Evolutionary conservation across 78 protist species (phyloP).

Genomic region (Dictyostelium capitatum): DNA sequence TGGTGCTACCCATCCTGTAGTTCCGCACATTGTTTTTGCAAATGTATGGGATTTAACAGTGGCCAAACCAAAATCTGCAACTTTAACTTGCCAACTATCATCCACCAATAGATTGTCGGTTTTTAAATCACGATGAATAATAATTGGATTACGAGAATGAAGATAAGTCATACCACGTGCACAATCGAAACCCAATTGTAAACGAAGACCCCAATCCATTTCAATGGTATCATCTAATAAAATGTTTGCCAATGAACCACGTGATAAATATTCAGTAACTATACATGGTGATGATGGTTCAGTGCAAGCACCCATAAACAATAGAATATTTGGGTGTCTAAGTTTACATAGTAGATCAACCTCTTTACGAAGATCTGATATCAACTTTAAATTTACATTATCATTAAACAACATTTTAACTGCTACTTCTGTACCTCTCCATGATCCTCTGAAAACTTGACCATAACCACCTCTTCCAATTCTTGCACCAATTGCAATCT

Average conservation of each 20-base stretch:
- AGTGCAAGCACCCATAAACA: conserved; percentile 89
- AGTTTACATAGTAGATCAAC: conserved; percentile 69
- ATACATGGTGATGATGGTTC: conserved; percentile 79
- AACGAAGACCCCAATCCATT: conserved; percentile 76
- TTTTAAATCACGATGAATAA: conserved; percentile 92
- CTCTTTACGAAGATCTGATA: conserved; percentile 66
- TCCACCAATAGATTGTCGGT: conserved; percentile 83
- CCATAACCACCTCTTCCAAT: conserved; percentile 79
- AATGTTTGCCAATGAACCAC: conserved; percentile 73
- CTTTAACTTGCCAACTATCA: conserved; percentile 72
- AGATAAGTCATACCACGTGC: conserved; percentile 91
- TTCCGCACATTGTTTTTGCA: conserved; percentile 81
- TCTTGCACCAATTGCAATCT: conserved; percentile 45
- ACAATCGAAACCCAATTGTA: conserved; percentile 73
- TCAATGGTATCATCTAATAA: conserved; percentile 46
- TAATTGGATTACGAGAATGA: conserved; percentile 86
- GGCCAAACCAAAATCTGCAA: conserved; percentile 89
- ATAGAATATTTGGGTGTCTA: conserved; percentile 81
- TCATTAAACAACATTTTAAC: conserved; percentile 77
- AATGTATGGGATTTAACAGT: conserved; percentile 69
- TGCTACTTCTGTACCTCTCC: conserved; percentile 83
- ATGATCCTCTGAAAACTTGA: conserved; percentile 70
- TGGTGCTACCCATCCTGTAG: conserved; percentile 80
- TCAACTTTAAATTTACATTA: conserved; percentile 37
- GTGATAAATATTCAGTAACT: conserved; percentile 78